phyloP scores from a whole-genome alignment of 306 rosid genomes.

The Trichosanthes cucumerina region DNA sequence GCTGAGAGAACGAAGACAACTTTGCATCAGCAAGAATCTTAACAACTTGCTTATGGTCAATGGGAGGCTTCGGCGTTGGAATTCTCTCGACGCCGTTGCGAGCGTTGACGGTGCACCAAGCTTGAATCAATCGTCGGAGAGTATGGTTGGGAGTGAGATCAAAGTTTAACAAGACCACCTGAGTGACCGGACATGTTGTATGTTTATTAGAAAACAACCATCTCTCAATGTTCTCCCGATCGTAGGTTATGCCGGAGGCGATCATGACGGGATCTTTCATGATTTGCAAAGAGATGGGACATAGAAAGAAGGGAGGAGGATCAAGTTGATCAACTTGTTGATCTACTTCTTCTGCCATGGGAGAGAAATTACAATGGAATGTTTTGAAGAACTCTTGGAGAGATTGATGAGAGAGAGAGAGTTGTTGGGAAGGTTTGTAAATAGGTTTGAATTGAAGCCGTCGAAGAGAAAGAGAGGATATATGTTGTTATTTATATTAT shows the following conservation, averaged over 20 bases:
- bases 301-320: conserved; percentile 45
- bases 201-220: conserved; percentile 44
- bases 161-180: conserved; percentile 36
- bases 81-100: conserved; percentile 32
- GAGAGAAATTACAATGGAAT: background rate
- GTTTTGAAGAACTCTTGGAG: background rate
- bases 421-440: background rate
- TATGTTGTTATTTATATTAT: background rate
- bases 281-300: conserved; percentile 67
- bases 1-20: conserved; percentile 7
- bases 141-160: conserved; percentile 66
- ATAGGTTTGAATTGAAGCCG: background rate
- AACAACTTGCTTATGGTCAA: conserved; percentile 27
- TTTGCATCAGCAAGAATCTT: conserved; percentile 30
- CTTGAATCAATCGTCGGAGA: conserved; percentile 57
- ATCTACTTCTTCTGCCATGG: conserved; percentile 42
- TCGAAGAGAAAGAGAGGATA: background rate
- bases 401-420: background rate
- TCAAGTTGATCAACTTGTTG: conserved; percentile 5
- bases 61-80: conserved; percentile 53
- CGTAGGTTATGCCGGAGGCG: conserved; percentile 69
- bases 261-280: conserved; percentile 74
- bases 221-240: conserved; percentile 57
- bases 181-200: conserved; percentile 50
- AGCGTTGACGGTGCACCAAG: conserved; percentile 57